Percentiles rank a stretch among this genome's conserved stretches.
These are phyloP conservation scores for Lasiosphaeriaceae sp. DNA, from an alignment of 495 filamentous ascomycete genomes.

Conservation along the genomic window DNA sequence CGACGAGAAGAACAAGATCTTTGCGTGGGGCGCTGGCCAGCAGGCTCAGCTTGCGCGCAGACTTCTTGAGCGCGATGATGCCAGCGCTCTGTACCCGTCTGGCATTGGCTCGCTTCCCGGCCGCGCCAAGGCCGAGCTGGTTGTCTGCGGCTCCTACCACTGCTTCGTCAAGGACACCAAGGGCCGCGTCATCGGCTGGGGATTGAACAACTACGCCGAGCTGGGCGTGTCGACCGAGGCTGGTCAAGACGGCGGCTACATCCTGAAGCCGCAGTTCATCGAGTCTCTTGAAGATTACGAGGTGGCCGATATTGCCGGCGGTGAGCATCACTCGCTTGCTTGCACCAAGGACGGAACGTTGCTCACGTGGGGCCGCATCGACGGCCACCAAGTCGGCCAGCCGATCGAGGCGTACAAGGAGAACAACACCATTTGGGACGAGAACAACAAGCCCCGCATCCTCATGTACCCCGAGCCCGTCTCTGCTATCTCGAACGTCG, in stretches of 20 bases:
- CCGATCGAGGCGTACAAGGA: slow-evolving; percentile 40
- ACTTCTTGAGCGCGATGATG: slow-evolving; percentile 56
- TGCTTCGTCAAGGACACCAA: slow-evolving; percentile 71
- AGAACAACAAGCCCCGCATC: slow-evolving; percentile 52
- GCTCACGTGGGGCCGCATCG: slow-evolving; percentile 66
- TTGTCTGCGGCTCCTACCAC: slow-evolving; percentile 66
- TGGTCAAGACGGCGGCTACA: slow-evolving; percentile 58
- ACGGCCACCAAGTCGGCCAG: slow-evolving; percentile 61
- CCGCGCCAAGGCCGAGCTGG: slow-evolving; percentile 48
- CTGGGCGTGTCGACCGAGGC: slow-evolving; percentile 65
- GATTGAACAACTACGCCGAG: slow-evolving; percentile 81
- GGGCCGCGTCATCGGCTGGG: slow-evolving; percentile 76
- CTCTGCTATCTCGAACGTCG: slow-evolving; percentile 22
- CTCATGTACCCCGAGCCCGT: slow-evolving; percentile 47
- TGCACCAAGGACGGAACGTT: slow-evolving; percentile 58
- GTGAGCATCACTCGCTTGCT: slow-evolving; percentile 64
- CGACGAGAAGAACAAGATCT: slow-evolving; percentile 60
- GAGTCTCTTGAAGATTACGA: slow-evolving; percentile 49
- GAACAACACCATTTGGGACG: slow-evolving; percentile 57
- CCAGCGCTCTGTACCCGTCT: slow-evolving; percentile 59
- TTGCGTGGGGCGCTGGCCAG: slow-evolving; percentile 69
- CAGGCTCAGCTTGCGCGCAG: slow-evolving; percentile 73
- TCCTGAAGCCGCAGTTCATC: slow-evolving; percentile 41
- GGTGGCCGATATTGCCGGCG: slow-evolving; percentile 57
- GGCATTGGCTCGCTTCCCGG: slow-evolving; percentile 61